Evolutionary conservation across 768 basidiomycete genomes (phyloP).

Genomic region (Hortiboletus campestris): DNA sequence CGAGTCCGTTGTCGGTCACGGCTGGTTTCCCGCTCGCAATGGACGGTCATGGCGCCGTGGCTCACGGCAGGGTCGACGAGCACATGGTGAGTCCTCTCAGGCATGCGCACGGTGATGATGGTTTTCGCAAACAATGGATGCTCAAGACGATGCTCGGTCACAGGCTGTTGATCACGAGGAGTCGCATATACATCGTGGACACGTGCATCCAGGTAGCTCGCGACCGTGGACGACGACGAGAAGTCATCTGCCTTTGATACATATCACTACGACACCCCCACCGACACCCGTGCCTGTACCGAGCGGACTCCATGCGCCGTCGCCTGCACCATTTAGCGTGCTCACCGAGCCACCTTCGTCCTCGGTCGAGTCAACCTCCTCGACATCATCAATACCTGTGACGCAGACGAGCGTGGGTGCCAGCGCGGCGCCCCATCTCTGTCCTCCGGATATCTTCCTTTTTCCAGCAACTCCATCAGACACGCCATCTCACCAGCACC

Average conservation of each 20-base stretch:
- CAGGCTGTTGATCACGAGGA: conserved; percentile 28
- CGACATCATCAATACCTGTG: conserved; percentile 10
- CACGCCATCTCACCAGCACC: conserved; percentile 13
- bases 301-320: conserved; percentile 7
- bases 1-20: conserved; percentile 23
- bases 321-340: conserved; percentile 28
- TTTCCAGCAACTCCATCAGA: conserved; percentile 29
- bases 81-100: conserved; percentile 41
- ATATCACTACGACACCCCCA: conserved; percentile 19
- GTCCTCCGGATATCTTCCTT: conserved; percentile 30
- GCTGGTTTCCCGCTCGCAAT: conserved; percentile 8
- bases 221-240: conserved; percentile 12
- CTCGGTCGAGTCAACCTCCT: conserved; percentile 16
- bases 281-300: background rate
- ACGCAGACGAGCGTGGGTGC: background rate
- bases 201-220: conserved; percentile 9
- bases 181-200: conserved; percentile 9
- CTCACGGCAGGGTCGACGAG: conserved; percentile 35
- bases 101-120: background rate
- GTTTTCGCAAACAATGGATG: background rate
- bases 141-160: conserved; percentile 7
- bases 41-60: background rate
- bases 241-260: conserved; percentile 26
- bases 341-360: conserved; percentile 24
- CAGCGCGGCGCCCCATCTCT: background rate